A percentile compares a stretch with the other conserved stretches of the same genome.
phyloP scores from a whole-genome alignment of 768 basidiomycete species.

The Pisolithus orientalis region DNA sequence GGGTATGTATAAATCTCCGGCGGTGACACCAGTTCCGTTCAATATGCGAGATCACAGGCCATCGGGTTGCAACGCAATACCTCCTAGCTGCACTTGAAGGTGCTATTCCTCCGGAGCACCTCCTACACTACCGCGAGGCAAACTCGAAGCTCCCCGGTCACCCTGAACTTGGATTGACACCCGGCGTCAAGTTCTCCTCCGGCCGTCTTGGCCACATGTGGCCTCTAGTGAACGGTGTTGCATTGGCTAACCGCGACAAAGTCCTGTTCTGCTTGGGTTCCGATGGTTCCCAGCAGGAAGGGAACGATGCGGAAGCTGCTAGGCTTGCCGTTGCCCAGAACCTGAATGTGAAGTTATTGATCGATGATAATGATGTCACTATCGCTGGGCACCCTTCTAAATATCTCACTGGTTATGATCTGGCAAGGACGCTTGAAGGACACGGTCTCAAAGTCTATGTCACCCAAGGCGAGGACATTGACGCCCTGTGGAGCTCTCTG shows the following conservation, averaged over 20 bases:
- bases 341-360: slow-evolving; percentile 79
- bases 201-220: slow-evolving; percentile 92
- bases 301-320: slow-evolving; percentile 87
- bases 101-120: slow-evolving; percentile 62
- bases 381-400: slow-evolving; percentile 89
- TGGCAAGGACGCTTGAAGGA: slow-evolving; percentile 67
- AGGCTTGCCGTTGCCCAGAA: slow-evolving; percentile 78
- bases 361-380: slow-evolving; percentile 90
- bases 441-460: slow-evolving; percentile 76
- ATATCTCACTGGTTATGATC: slow-evolving; percentile 74
- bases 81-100: slow-evolving; percentile 76
- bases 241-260: slow-evolving; percentile 73
- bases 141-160: slow-evolving; percentile 85
- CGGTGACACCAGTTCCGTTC: background rate
- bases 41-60: slow-evolving; percentile 42
- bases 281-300: slow-evolving; percentile 89
- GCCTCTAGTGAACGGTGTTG: slow-evolving; percentile 82
- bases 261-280: slow-evolving; percentile 80
- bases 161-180: slow-evolving; percentile 83
- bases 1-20: slow-evolving; percentile 38
- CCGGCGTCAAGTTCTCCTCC: slow-evolving; percentile 90
- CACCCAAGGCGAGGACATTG: slow-evolving; percentile 74
- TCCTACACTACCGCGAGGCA: slow-evolving; percentile 81
- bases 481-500: slow-evolving; percentile 67
- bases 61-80: slow-evolving; percentile 89